Evolutionary conservation across 257 asterid species (phyloP).

Genomic region (Nicotiana sylvestris): DNA sequence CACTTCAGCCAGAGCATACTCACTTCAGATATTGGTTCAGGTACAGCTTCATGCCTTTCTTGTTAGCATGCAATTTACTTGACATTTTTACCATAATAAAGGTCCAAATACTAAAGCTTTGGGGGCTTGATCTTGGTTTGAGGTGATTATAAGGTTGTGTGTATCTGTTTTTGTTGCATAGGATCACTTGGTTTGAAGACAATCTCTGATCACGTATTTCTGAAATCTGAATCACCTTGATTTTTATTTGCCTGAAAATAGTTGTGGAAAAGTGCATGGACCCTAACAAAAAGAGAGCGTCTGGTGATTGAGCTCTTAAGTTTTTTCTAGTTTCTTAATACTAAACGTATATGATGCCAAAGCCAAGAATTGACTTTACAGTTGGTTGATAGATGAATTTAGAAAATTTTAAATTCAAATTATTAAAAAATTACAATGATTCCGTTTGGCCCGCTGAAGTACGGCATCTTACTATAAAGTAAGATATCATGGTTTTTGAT

Average conservation of each 20-base stretch:
- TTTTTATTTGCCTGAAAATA: neutral
- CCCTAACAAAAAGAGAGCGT: neutral
- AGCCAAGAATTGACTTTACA: neutral
- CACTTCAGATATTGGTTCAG: constrained; percentile 52
- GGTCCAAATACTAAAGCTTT: neutral
- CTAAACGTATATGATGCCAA: neutral
- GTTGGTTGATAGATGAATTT: neutral
- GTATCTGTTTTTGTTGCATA: neutral
- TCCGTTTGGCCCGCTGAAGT: neutral
- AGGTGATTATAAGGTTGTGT: constrained; percentile 1
- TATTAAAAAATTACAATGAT: neutral
- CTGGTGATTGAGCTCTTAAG: neutral
- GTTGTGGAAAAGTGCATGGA: neutral
- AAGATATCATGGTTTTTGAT: neutral
- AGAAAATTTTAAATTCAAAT: too few relatives aligned
- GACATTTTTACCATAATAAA: neutral
- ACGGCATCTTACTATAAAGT: neutral
- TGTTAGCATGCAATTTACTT: neutral
- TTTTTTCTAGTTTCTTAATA: neutral
- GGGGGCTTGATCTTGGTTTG: neutral
- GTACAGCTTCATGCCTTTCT: constrained; percentile 29
- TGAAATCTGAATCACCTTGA: neutral
- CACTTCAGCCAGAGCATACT: constrained; percentile 52
- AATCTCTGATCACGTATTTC: neutral
- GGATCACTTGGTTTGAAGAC: neutral